Conservation (phyloP, 257 asterid species). For the Avicennia marina region DNA sequence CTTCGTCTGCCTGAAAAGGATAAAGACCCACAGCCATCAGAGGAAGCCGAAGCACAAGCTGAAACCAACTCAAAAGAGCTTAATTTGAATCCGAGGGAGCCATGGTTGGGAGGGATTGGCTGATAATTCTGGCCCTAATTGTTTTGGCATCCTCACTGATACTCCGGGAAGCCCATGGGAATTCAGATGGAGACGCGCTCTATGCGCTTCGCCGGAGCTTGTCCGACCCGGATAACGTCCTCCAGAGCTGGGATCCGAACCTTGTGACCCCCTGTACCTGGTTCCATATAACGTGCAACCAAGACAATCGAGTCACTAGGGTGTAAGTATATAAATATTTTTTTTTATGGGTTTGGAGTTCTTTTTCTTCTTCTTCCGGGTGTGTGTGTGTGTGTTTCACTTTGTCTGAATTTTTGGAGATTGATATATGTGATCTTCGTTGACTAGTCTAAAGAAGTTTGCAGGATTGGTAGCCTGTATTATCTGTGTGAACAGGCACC, state of each 20-base stretch:
- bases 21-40: no score
- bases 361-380: neutral
- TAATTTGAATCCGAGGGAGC: neutral
- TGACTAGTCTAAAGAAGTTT: no score
- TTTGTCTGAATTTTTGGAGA: neutral
- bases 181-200: slow-evolving; percentile 82
- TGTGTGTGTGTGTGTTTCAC: neutral
- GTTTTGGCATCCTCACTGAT: slow-evolving; percentile 6
- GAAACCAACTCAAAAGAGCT: no score
- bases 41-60: no score
- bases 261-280: slow-evolving; percentile 84
- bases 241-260: slow-evolving; percentile 91
- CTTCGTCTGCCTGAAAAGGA: no score
- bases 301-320: slow-evolving; percentile 50
- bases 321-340: slow-evolving; percentile 31
- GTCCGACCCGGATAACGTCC: slow-evolving; percentile 69
- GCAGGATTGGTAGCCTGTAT: no score
- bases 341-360: neutral
- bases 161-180: slow-evolving; percentile 31
- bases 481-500: no score
- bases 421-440: no score
- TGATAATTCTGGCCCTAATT: slow-evolving; percentile 25
- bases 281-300: slow-evolving; percentile 60
- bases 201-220: slow-evolving; percentile 69
- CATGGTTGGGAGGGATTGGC: slow-evolving; percentile 29